Conservation (phyloP, 805 yeast species). For the Cyberlindnera galapagoensis region DNA sequence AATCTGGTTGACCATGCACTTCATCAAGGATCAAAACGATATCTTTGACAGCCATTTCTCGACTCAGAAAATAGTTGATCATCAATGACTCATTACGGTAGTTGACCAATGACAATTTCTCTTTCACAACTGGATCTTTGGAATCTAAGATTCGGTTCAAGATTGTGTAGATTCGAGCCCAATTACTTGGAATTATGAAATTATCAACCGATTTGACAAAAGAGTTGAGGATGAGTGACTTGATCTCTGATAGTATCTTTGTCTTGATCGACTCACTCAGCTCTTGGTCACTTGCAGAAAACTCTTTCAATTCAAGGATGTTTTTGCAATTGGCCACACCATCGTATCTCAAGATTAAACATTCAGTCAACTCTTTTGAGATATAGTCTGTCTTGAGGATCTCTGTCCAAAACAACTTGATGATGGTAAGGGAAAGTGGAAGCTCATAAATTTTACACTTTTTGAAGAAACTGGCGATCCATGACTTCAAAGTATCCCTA, state of each 20-base stretch:
- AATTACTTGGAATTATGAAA: slow-evolving; percentile 57
- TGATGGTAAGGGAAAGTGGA: slow-evolving; percentile 44
- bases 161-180: slow-evolving; percentile 47
- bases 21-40: slow-evolving; percentile 33
- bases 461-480: slow-evolving; percentile 52
- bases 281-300: slow-evolving; percentile 29
- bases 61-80: slow-evolving; percentile 33
- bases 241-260: slow-evolving; percentile 22
- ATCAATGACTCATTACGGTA: slow-evolving; percentile 68
- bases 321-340: slow-evolving; percentile 28
- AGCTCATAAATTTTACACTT: slow-evolving; percentile 33
- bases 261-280: slow-evolving; percentile 27
- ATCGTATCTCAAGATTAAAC: slow-evolving; percentile 43
- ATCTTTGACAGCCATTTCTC: slow-evolving; percentile 17
- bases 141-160: slow-evolving; percentile 36
- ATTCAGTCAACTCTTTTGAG: slow-evolving; percentile 60
- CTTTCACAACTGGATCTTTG: slow-evolving; percentile 27
- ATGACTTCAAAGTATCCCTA: slow-evolving; percentile 49
- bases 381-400: slow-evolving; percentile 48
- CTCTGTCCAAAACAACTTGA: slow-evolving; percentile 69
- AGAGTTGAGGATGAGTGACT: slow-evolving; percentile 24
- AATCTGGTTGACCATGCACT: slow-evolving; percentile 26
- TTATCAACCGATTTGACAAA: slow-evolving; percentile 38
- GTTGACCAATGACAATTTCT: slow-evolving; percentile 53
- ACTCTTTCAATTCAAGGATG: slow-evolving; percentile 29